Evolutionary conservation across 768 basidiomycete species (phyloP), one percentile per base, ranked within the genome.

Genomic region (Tricholoma flavovirens): DNA sequence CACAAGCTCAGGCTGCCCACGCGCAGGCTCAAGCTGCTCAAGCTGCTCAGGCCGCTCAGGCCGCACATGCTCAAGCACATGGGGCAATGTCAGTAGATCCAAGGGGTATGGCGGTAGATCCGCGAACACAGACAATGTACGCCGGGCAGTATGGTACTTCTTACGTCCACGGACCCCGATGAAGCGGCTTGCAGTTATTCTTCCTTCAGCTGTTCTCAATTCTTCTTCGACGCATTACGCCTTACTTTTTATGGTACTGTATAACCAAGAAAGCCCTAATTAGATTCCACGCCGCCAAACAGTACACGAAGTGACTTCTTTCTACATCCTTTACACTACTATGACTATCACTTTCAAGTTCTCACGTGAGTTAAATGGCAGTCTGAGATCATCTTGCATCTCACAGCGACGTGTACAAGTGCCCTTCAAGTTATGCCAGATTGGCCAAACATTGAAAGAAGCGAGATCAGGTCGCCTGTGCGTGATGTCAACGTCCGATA

Each of bases 371-470:
- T 32, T 32, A 8, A 32, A 32, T 32, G 30, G 30, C 30, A 32
- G 30, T 32, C 10, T 32, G 4, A 26, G 2, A 26, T 26, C 24
- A 26, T 26, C 24, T 26, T 26, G 24, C 24, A 26, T 3, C 24
- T 26, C 24, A 26, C 2, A 26, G 24, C 24, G 35, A 15, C 12
- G 6, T 36, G 15, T 15, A 36, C 6, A 36, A 26, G 3, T 5
- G 24, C 24, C 24, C 5, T 26, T 36, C n/a, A 49, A 49, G 26
- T 9, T 24, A 17, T 15, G 26, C 8, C n/a, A 12, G 69, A 49
- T 45, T 71, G 68, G 2, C 77, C 78, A 60, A 83, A 84, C 76
- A 76, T 82, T 2, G 80, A 77, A 33, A 86, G 64, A 7, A 86
- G 64, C 12, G 76, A 72, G 22, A 77, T 66, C 26, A 87, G 66